Evolutionary conservation across 2,329 filamentous ascomycete species (phyloP).

Genomic region (Cladophialophora immunda): DNA sequence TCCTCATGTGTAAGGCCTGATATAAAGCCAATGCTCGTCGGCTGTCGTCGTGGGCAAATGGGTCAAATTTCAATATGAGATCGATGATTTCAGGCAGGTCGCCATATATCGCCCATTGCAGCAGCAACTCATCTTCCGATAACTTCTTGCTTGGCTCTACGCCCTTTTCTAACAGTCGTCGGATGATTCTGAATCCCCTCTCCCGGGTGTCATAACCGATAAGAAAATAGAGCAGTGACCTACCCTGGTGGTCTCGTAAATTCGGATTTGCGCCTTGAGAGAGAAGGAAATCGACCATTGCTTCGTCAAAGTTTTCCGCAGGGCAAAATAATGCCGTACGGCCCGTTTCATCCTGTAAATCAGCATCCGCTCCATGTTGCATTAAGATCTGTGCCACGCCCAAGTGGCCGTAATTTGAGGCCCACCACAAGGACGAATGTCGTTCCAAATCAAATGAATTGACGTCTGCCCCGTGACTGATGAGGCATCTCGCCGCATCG

Average conservation of each 20-base stretch:
- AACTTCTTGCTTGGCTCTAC: slow-evolving; percentile 10
- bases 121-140: not conserved
- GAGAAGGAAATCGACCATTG: not conserved
- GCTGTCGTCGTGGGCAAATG: slow-evolving; percentile 4
- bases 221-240: not conserved
- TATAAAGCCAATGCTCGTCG: slow-evolving; percentile 6
- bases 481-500: slow-evolving; percentile 8
- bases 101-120: not conserved
- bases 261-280: not conserved
- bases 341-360: slow-evolving; percentile 3
- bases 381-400: slow-evolving; percentile 1
- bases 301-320: not conserved
- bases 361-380: slow-evolving; percentile 1
- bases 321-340: not conserved
- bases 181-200: not conserved
- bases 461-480: slow-evolving; percentile 2
- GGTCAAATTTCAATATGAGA: slow-evolving; percentile 10
- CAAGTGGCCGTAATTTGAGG: not conserved
- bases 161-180: slow-evolving; percentile 1
- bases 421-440: slow-evolving; percentile 15
- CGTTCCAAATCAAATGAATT: slow-evolving; percentile 4
- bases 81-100: slow-evolving; percentile 1
- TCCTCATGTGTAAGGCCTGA: not conserved
- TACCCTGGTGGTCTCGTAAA: not conserved
- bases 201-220: not conserved